phyloP scores from a whole-genome alignment of 345 rosid species.

The Dovyalis caffra region DNA sequence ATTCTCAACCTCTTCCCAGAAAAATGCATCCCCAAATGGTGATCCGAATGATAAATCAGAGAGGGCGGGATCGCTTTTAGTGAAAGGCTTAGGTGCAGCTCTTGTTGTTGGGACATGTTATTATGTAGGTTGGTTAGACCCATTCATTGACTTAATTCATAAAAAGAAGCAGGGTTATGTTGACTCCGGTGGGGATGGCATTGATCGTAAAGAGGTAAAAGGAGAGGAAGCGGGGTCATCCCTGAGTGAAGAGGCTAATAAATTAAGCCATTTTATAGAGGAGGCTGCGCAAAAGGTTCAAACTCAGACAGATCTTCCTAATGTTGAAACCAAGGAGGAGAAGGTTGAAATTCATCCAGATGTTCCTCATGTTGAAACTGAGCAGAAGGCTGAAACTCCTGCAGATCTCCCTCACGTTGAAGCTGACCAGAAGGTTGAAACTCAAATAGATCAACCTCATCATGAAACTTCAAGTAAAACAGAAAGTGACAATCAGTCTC shows the following conservation, averaged over 20 bases:
- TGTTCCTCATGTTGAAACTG: slow-evolving; percentile 15
- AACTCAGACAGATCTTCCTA: slow-evolving; percentile 15
- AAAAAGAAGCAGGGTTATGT: slow-evolving; percentile 30
- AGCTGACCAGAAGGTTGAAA: slow-evolving; percentile 10
- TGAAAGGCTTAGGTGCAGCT: slow-evolving; percentile 51
- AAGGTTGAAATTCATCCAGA: slow-evolving; percentile 24
- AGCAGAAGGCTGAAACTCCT: slow-evolving; percentile 21
- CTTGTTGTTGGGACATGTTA: slow-evolving; percentile 55
- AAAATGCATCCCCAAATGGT: slow-evolving; percentile 44
- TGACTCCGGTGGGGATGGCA: slow-evolving; percentile 26
- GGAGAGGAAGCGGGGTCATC: slow-evolving; percentile 38
- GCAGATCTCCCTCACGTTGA: slow-evolving; percentile 18
- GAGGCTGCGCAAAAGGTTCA: slow-evolving; percentile 11
- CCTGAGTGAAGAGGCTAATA: slow-evolving; percentile 32
- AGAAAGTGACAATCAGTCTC: slow-evolving; percentile 25
- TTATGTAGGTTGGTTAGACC: slow-evolving; percentile 59
- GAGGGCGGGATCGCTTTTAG: slow-evolving; percentile 12
- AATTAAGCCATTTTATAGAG: slow-evolving; percentile 23
- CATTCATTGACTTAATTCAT: slow-evolving; percentile 40
- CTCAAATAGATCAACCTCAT: slow-evolving; percentile 21
- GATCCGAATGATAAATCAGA: slow-evolving; percentile 39
- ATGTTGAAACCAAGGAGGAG: slow-evolving; percentile 17
- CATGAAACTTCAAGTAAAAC: slow-evolving; percentile 31
- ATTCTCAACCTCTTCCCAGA: slow-evolving; percentile 46
- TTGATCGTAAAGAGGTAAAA: slow-evolving; percentile 23